Percentiles rank a stretch among this genome's conserved stretches.
Evolutionary conservation across 192 early-diverging fungal species (phyloP).

Genomic region (Obelidium mucronatum): DNA sequence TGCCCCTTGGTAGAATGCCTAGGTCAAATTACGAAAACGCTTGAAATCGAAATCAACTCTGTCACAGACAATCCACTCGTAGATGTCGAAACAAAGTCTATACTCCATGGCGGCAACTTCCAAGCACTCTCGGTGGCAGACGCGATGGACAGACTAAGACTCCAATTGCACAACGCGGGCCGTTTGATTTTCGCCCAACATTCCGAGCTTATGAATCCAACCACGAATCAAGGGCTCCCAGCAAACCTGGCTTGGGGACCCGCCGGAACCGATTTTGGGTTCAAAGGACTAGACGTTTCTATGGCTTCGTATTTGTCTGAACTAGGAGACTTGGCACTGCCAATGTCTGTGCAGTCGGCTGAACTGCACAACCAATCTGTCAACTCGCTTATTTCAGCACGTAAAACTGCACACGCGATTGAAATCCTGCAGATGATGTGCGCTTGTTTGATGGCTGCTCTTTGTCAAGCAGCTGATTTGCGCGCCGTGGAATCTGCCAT

Average conservation of each 20-base stretch:
- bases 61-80: slow-evolving; percentile 19
- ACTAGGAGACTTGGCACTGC: slow-evolving; percentile 14
- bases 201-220: slow-evolving; percentile 13
- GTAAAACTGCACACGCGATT: slow-evolving; percentile 1
- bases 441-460: background rate
- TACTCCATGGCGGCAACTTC: slow-evolving; percentile 19
- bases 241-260: slow-evolving; percentile 14
- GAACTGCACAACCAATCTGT: no score
- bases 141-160: slow-evolving; percentile 10
- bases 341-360: background rate
- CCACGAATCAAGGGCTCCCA: slow-evolving; percentile 12
- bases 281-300: background rate
- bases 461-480: slow-evolving; percentile 17
- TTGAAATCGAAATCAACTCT: no score
- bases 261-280: slow-evolving; percentile 8
- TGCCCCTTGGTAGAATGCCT: background rate
- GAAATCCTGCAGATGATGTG: slow-evolving; percentile 19
- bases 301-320: slow-evolving; percentile 21
- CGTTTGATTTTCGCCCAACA: slow-evolving; percentile 11
- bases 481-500: background rate
- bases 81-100: background rate
- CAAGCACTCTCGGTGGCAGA: slow-evolving; percentile 5
- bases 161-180: background rate
- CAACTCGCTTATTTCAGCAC: slow-evolving; percentile 12
- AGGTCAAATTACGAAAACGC: background rate